Base-by-base conservation (phyloP, 805 yeast genomes). In the Yamadazyma sp. region DNA sequence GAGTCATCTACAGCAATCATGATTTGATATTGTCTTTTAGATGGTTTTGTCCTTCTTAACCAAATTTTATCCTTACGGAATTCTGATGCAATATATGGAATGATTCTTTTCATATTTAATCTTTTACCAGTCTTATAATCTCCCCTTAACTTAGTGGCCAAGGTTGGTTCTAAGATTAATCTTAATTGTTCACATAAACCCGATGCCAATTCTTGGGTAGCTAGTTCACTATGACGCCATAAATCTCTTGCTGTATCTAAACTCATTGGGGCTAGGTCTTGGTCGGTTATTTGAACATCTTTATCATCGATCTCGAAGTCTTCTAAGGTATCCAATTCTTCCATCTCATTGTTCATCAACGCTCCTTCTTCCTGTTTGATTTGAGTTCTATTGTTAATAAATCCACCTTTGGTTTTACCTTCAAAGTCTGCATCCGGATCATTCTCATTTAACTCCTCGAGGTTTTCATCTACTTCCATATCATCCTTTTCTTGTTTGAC, bases 1-100 rank as follows among this genome's bases (percentile, higher is more conserved):
- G 98, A 93, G 56, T 93, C 96, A 65, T 93, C 99, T 31, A 93
- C 84, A 1, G 98, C 89, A 46, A 93, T 84, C 96, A 94, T 86
- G 43, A 93, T 86, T 66, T 93, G 98, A 59, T 93, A 93, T 56
- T 89, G 93, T 52, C 99, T 80, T 68, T 93, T 93, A 47, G 95
- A 85, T 38, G 99, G 99, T 56, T 93, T 91, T 5, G 97, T 88
- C 61, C 99, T 78, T 56, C 96, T 78, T 64, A 93, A 74, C 99
- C 99, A 93, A 39, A 93, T 93, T 70, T 93, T 93, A 60, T 93
- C 99, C 58, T 93, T 93, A 53, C 95, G 80, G 76, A 87, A 93
- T 52, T 88, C 95, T 24, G 96, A 86, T 0, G 99, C 99, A 68
- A 93, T 93, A 60, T 91, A 93, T 5, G 98, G 95, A 52, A 93